Base-by-base conservation (phyloP, 371 early-diverging fungal species). In the Entomophthora muscae region DNA sequence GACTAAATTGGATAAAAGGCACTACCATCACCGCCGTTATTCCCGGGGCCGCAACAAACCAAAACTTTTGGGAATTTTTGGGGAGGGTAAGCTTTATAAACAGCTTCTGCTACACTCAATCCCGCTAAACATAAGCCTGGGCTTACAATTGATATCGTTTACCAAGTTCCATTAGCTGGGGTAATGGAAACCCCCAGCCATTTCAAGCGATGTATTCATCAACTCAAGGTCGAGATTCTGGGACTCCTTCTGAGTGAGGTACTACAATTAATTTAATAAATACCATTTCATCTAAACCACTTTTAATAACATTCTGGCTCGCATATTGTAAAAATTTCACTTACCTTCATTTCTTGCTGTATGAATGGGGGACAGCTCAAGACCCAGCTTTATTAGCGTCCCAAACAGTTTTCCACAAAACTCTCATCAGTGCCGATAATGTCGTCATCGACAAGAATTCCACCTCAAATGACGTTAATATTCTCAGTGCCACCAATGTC, bases 1-100 rank as follows among this genome's bases (percentile, higher is more conserved):
- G 51, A 52, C 13, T 23, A 58, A 55, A 32, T 24, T 12, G 7
- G 27, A 42, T 29, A 12, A 53, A 10, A 26, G 12, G n/a, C 17
- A 10, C 29, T 70, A 75, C 85, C 97, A 72, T 96, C 97, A 26
- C 94, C 94, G n/a, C 96, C 96, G 70, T 95, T 95, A 70, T 95
- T 95, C 64, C 90, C 96, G 27, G 90, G 90, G 0, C 89, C 89
- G 52, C 83, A 83, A 67, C 86, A 88, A 7, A 92, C 80, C 1
- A 89, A 72, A 42, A 42, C 42, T 17, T 42, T 42, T 17, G 10
- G 42, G 17, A 42, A 42, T 42, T 42, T 5, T 10, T 42, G 5
- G 10, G 42, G 42, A n/a, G 42, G 42, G 42, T 42, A 42, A 17
- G 42, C 42, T 17, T 42, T 42, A 42, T 42, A 42, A 5, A 42